Evolutionary conservation across 179 eudicot species (phyloP), one percentile per base, ranked within the genome.

Genomic region (Spinacia oleracea): DNA sequence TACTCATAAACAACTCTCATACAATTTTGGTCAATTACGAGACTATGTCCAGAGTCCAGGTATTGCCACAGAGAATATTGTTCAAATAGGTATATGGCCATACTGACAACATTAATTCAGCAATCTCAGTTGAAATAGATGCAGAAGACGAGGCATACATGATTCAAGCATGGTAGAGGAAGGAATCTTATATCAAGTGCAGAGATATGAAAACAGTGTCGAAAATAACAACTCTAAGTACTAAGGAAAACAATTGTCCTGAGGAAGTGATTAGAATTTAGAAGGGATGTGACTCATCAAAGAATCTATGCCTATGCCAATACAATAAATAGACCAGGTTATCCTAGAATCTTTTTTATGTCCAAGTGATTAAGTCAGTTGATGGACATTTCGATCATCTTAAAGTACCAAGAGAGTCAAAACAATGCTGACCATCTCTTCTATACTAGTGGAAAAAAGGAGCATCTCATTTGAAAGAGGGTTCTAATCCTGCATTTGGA

Each of bases 91-190:
- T 40, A 68, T n/a, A 21, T 15, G n/a, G 71, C 27, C 16, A 20
- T 40, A 67, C 71, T 35, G 27, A 38, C 14, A 46, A 69, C 73
- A 10, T 69, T 43, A 23, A 69, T 43, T 25, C 3, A 35, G 40
- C 2, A 35, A 69, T 23, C 21, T 69, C 32, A 25, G 8, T 27
- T 12, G 10, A 69, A 25, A 9, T 10, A 69, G 32, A 69, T 69
- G 73, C 56, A 45, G 4, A 7, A 46, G n/a, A 70, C 5, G 53
- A 69, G 74, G n/a, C 74, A 70, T 6, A 46, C 58, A 70, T 14
- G 11, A 23, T 27, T 15, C 5, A 11, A 42, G 53, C 2, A 9
- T 6, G 8, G 11, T n/a, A 23, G n/a, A 65, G 23, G 35, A 32
- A 45, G 23, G 25, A 35, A 21, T 15, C 2, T 18, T 10, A 20